Conservation (phyloP, 2,329 filamentous ascomycete genomes). For the Trichophyton schoenleinii region DNA sequence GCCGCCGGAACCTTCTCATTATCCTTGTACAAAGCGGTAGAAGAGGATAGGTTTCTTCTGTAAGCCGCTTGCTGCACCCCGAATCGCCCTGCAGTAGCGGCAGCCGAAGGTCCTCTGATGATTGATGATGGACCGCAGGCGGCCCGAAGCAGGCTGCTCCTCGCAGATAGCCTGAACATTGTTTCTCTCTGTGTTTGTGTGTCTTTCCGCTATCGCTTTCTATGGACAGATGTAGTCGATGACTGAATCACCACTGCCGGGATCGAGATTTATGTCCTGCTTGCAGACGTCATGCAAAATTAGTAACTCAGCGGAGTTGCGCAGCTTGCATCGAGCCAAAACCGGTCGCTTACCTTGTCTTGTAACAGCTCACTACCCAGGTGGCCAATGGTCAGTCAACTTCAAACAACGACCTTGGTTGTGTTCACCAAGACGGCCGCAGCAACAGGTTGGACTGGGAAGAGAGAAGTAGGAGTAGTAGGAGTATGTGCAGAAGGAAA, state of each 20-base stretch:
- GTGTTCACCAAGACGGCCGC: not conserved
- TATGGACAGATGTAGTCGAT: not conserved
- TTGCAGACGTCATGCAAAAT: constrained; percentile 1
- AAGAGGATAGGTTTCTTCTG: constrained; percentile 23
- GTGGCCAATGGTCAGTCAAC: not conserved
- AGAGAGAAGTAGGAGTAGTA: not conserved
- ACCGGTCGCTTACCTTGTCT: not conserved
- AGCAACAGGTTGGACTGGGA: not conserved
- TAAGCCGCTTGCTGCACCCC: not conserved
- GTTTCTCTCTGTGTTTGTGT: not conserved
- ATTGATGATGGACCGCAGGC: not conserved
- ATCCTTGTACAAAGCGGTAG: constrained; percentile 18
- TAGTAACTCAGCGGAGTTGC: constrained; percentile 1
- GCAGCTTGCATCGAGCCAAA: not conserved
- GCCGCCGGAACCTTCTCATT: constrained; percentile 14
- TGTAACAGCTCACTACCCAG: not conserved
- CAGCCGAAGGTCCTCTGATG: no score
- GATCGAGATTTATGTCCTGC: not conserved
- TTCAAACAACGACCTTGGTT: not conserved
- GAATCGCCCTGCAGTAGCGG: not conserved
- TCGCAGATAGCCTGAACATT: constrained; percentile 4
- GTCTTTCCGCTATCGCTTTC: not conserved
- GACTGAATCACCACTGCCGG: not conserved
- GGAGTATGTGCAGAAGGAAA: not conserved
- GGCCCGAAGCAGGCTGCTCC: not conserved